Evolutionary conservation across 1,284 basidiomycete genomes (phyloP).

Genomic region (Melampsora allii-populina): DNA sequence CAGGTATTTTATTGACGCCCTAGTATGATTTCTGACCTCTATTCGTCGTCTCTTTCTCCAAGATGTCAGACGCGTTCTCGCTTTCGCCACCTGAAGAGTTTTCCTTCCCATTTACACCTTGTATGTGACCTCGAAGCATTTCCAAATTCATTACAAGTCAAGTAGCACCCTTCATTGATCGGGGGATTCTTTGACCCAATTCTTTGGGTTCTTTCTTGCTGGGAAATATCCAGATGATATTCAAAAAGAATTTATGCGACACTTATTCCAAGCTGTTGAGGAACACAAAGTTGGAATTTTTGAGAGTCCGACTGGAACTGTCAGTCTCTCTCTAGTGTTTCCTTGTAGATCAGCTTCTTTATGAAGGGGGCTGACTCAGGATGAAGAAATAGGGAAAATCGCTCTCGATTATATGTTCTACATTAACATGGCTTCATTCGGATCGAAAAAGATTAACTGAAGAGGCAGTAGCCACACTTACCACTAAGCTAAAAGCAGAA

Average conservation of each 20-base stretch:
- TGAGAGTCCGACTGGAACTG: slow-evolving; percentile 57
- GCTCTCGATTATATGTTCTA: slow-evolving; percentile 54
- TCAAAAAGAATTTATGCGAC: slow-evolving; percentile 82
- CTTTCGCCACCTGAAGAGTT: slow-evolving; percentile 20
- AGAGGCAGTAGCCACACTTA: slow-evolving; percentile 41
- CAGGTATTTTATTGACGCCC: too few relatives aligned
- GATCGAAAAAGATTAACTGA: slow-evolving; percentile 48
- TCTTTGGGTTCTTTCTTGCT: too few relatives aligned
- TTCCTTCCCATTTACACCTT: slow-evolving; percentile 36
- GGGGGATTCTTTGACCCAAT: background rate
- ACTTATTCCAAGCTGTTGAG: slow-evolving; percentile 79
- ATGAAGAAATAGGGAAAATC: slow-evolving; percentile 53
- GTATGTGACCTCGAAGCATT: background rate
- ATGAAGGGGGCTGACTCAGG: slow-evolving; percentile 52
- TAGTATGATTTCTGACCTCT: too few relatives aligned
- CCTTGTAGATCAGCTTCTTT: slow-evolving; percentile 56
- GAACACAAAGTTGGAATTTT: slow-evolving; percentile 66
- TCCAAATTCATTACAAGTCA: background rate
- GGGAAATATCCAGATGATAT: slow-evolving; percentile 68
- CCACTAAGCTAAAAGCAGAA: slow-evolving; percentile 44
- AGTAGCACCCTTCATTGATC: background rate
- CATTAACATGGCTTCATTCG: slow-evolving; percentile 53
- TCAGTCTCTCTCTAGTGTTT: slow-evolving; percentile 57
- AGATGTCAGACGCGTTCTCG: slow-evolving; percentile 3
- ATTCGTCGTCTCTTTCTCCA: too few relatives aligned